Evolutionary conservation across 768 basidiomycete genomes (phyloP), one percentile per base, ranked within the genome.

Genomic region (Tylopilus felleus): DNA sequence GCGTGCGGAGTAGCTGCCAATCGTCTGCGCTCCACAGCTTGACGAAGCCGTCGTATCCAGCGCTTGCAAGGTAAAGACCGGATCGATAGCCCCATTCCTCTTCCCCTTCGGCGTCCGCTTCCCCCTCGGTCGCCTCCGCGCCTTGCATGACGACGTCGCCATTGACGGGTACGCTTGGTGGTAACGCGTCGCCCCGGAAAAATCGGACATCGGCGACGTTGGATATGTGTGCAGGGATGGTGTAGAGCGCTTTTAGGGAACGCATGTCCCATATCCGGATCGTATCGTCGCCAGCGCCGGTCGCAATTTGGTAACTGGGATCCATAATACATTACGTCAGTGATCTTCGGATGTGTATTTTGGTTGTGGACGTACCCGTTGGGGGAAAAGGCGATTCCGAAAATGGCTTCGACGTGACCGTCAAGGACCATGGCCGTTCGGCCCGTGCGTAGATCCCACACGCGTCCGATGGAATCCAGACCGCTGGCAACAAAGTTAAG

Each of bases 201-300:
- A 98, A 99, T 28, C 90, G 88, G 41, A 99, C 80, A 64, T 99
- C 97, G 16, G 95, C 89, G 48, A 98, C 89, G 67, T 95, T 96
- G 51, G 90, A 94, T 33, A 88, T 80, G 75, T 99, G 97, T 0
- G 94, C 97, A 2, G 96, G 95, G 60, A 98, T 97, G 39, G 93
- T 98, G 71, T 97, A 93, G 12, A 94, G 74, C n/a, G 93, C 85
- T 61, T 88, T 93, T 29, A 97, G 79, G 16, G 90, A 88, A 36
- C 97, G 87, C 76, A 98, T 85, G 73, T 99, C 97, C 97, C 97
- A 99, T 77, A 98, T 92, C 45, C 95, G 88, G 65, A 99, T 89
- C 0, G 97, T 97, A 67, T 98, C 97, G 71, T 99, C 97, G 42
- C 91, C 93, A 5, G 94, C 87, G 35, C 96, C 97, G 0, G 97